Evolutionary conservation across 1,139 yeast genomes (phyloP).

Genomic region (Torulaspora globosa): DNA sequence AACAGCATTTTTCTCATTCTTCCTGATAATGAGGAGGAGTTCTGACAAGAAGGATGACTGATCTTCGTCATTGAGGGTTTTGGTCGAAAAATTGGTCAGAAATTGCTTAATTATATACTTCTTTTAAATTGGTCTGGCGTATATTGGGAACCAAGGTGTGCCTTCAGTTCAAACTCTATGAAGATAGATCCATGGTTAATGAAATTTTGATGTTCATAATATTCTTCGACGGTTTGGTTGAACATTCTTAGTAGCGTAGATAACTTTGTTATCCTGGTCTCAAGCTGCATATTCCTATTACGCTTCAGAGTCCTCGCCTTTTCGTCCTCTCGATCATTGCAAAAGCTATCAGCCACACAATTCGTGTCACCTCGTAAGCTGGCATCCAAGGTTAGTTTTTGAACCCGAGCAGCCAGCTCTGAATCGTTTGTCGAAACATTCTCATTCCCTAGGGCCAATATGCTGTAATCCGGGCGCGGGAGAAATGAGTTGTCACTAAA

Average conservation of each 20-base stretch:
- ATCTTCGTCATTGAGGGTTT: not conserved
- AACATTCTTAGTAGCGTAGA: constrained; percentile 19
- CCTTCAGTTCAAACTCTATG: constrained; percentile 29
- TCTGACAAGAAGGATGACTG: not conserved
- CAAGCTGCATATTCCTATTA: constrained; percentile 14
- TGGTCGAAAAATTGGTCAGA: not conserved
- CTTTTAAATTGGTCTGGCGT: constrained; percentile 2
- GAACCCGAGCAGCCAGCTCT: not conserved
- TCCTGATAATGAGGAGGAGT: constrained; percentile 6
- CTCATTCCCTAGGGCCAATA: not conserved
- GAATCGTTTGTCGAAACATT: constrained; percentile 1
- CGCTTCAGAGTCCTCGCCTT: not conserved
- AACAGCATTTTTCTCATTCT: constrained; percentile 19
- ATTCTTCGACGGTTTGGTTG: constrained; percentile 26
- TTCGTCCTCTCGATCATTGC: not conserved
- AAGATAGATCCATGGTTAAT: constrained; percentile 20
- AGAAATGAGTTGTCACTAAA: constrained; percentile 4
- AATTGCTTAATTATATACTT: not conserved
- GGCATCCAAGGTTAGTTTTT: not conserved
- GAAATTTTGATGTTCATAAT: constrained; percentile 23
- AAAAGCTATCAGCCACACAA: not conserved
- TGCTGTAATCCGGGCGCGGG: constrained; percentile 9
- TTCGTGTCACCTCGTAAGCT: not conserved
- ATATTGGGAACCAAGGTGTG: constrained; percentile 1
- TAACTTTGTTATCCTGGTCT: constrained; percentile 21